These are phyloP conservation scores for Sordariomycetes sp. DNA, from an alignment of 2,329 filamentous ascomycete species.

Conservation along the genomic window DNA sequence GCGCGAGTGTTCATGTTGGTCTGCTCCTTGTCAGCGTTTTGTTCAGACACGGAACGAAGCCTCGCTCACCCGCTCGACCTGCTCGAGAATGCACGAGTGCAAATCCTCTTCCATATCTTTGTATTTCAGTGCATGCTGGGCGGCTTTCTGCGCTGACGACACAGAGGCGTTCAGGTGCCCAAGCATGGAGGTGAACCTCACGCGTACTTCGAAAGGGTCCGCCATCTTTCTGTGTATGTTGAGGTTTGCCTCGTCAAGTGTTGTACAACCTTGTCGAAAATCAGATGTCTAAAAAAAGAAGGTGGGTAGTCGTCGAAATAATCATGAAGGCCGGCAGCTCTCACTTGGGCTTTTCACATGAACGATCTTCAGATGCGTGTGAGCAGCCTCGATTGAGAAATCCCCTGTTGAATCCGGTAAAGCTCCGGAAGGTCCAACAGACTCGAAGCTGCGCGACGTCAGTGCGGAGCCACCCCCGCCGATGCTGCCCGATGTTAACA, in stretches of 20 bases:
- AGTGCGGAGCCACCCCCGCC: too few species aligned
- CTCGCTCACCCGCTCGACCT: slow-evolving; percentile 66
- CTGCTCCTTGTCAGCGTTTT: slow-evolving; percentile 27
- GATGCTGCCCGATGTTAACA: not conserved
- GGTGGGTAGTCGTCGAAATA: too few species aligned
- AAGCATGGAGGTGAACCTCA: slow-evolving; percentile 88
- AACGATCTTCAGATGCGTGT: too few species aligned
- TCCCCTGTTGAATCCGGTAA: not conserved
- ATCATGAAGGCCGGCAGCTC: too few species aligned
- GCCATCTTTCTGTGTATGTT: too few species aligned
- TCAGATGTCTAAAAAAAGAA: too few species aligned
- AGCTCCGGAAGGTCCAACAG: not conserved
- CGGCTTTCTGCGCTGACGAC: slow-evolving; percentile 82
- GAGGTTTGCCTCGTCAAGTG: too few species aligned
- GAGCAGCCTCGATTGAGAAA: too few species aligned
- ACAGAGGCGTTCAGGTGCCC: slow-evolving; percentile 87
- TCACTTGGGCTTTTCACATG: too few species aligned
- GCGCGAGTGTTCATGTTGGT: slow-evolving; percentile 95
- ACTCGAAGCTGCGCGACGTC: too few species aligned
- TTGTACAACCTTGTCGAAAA: too few species aligned
- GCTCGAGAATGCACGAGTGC: slow-evolving; percentile 94
- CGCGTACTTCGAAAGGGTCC: slow-evolving; percentile 95
- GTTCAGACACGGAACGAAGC: not conserved
- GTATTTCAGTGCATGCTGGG: slow-evolving; percentile 90
- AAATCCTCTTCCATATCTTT: slow-evolving; percentile 93